Conservation (phyloP, 345 rosid genomes). For the Eucalyptus cladocalyx region DNA sequence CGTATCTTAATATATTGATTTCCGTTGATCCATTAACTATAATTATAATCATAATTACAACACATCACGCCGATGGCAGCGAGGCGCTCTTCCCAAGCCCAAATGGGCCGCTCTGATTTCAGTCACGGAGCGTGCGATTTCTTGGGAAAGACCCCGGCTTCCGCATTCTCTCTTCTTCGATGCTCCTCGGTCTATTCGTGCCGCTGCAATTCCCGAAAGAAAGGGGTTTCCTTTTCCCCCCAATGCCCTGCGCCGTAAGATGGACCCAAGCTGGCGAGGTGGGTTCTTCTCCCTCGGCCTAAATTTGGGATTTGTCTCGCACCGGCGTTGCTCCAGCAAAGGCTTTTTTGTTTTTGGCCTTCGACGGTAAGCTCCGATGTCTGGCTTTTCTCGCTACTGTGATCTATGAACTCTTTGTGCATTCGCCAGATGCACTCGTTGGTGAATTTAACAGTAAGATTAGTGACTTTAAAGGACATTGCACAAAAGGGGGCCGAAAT, state of each 20-base stretch:
- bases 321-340: conserved; percentile 75
- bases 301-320: conserved; percentile 65
- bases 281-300: conserved; percentile 79
- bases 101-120: no score
- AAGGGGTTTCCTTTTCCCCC: conserved; percentile 23
- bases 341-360: conserved; percentile 53
- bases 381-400: background rate
- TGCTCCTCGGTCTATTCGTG: background rate
- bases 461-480: conserved; percentile 28
- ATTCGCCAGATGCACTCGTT: background rate
- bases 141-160: no score
- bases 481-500: conserved; percentile 41
- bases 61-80: no score
- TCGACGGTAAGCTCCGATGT: conserved; percentile 26
- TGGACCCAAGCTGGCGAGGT: conserved; percentile 46
- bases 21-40: no score
- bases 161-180: background rate
- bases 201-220: background rate
- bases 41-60: no score
- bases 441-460: background rate
- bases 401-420: background rate
- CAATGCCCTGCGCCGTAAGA: conserved; percentile 63
- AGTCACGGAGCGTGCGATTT: no score
- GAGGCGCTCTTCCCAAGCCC: no score
- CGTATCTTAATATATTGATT: no score